These are phyloP conservation scores for Plectranthus barbatus DNA, from an alignment of 257 asterid genomes.

Conservation along the genomic window DNA sequence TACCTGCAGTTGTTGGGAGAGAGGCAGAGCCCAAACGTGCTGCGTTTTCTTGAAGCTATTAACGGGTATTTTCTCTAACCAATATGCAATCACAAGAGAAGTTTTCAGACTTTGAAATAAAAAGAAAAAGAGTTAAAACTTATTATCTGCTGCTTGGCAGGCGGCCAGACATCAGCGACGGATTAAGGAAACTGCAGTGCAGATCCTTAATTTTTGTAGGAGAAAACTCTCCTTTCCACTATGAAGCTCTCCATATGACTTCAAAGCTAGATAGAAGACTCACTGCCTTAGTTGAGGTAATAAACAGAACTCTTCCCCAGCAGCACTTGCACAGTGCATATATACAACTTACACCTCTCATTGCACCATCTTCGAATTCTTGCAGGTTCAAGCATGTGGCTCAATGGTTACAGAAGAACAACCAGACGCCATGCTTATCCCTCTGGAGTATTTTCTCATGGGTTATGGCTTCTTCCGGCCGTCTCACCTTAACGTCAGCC, in stretches of 20 bases:
- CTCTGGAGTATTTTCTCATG: conserved; percentile 67
- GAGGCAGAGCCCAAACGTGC: conserved; percentile 60
- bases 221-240: conserved; percentile 64
- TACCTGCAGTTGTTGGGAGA: conserved; percentile 56
- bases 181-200: conserved; percentile 46
- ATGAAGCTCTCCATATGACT: conserved; percentile 63
- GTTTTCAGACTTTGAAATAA: not conserved
- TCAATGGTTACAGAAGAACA: conserved; percentile 75
- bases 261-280: conserved; percentile 54
- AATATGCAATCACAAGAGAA: not conserved
- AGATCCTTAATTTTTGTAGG: conserved; percentile 66
- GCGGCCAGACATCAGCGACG: conserved; percentile 57
- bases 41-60: conserved; percentile 64
- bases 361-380: not conserved
- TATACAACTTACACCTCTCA: not conserved
- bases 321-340: not conserved
- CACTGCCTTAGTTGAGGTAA: conserved; percentile 66
- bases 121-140: not conserved
- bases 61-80: conserved; percentile 35
- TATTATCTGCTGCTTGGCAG: conserved; percentile 23
- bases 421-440: conserved; percentile 70
- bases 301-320: not conserved
- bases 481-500: conserved; percentile 37
- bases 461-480: conserved; percentile 55
- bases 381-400: conserved; percentile 70